Evolutionary conservation across 768 basidiomycete species (phyloP), one percentile per base, ranked within the genome.

Genomic region (Tylopilus intermedius): DNA sequence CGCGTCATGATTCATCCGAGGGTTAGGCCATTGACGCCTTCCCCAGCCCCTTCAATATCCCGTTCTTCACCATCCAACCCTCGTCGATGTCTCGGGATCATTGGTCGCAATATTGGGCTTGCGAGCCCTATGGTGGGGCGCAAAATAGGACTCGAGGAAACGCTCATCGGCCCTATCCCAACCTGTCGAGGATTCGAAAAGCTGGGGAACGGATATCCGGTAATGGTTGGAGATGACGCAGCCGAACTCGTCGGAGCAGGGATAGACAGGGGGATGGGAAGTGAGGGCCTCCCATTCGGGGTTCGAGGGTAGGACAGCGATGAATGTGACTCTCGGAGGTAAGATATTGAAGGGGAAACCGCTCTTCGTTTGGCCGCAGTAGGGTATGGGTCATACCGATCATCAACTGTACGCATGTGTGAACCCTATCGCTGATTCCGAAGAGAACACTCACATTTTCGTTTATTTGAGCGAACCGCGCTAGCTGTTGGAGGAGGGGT

Each of bases 371-470:
- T 91, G 18, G 84, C 81, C 15, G 84, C 75, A 41, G 79, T 82
- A 30, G 86, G 84, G 69, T 91, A 91, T 45, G 89, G 89, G 65
- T 91, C 89, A 65, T 86, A 91, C 9, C 89, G 83, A 65, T 91
- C 89, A 51, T 90, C 89, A 57, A 88, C 88, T 89, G 60, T 32
- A 35, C 24, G 29, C 37, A 58, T 41, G 47, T 52, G 58, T 56
- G 26, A 64, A 40, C 52, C 11, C 45, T 7, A 24, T 40, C 5
- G n/a, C 30, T 26, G 11, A 26, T 42, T 54, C 41, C 56, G 29
- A 15, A 18, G 45, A 15, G 33, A 53, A 42, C 30, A 52, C 68
- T 61, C 62, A 88, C 89, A 68, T 80, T 91, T 91, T 45, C 89
- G 83, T 67, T 91, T 91, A 63, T 85, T 90, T 14, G 82, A 83